A percentile compares a stretch with the other conserved stretches of the same genome.
These are phyloP conservation scores for Pistacia atlantica DNA, from an alignment of 345 rosid genomes.

Conservation along the genomic window DNA sequence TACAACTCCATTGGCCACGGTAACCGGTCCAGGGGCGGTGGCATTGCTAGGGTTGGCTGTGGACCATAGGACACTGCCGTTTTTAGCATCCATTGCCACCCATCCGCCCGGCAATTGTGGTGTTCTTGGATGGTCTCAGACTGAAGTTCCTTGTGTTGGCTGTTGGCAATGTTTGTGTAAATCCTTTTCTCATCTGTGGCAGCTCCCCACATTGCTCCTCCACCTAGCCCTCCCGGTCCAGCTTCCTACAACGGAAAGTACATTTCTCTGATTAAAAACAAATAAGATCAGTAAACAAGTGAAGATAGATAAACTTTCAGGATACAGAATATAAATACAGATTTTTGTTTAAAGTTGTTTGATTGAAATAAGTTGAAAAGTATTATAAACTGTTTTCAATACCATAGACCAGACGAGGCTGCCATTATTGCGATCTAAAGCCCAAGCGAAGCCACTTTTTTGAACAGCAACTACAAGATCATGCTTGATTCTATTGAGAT, in stretches of 20 bases:
- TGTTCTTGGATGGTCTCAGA: conserved; percentile 19
- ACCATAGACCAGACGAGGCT: conserved; percentile 32
- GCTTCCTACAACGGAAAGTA: conserved; percentile 12
- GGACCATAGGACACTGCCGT: conserved; percentile 25
- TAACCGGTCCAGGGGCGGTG: conserved; percentile 25
- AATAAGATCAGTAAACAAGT: neutral
- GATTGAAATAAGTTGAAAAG: no score
- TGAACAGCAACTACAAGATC: conserved; percentile 32
- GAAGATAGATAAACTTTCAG: no score
- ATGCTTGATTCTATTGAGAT: conserved; percentile 7
- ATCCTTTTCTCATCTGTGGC: conserved; percentile 27
- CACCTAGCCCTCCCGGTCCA: conserved; percentile 28
- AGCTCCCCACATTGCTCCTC: conserved; percentile 35
- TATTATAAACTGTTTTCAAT: neutral
- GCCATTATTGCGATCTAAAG: conserved; percentile 26
- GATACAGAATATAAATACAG: no score
- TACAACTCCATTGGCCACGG: conserved; percentile 22
- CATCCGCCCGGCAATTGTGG: conserved; percentile 29
- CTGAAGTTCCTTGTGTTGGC: conserved; percentile 17
- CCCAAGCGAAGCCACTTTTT: conserved; percentile 44
- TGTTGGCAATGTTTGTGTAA: conserved; percentile 34
- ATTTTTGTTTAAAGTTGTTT: no score
- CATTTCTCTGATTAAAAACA: neutral
- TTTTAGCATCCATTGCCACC: conserved; percentile 32
- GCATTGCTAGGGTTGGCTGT: conserved; percentile 16